Conservation (phyloP, 768 basidiomycete species). For the Suillus lakei region DNA sequence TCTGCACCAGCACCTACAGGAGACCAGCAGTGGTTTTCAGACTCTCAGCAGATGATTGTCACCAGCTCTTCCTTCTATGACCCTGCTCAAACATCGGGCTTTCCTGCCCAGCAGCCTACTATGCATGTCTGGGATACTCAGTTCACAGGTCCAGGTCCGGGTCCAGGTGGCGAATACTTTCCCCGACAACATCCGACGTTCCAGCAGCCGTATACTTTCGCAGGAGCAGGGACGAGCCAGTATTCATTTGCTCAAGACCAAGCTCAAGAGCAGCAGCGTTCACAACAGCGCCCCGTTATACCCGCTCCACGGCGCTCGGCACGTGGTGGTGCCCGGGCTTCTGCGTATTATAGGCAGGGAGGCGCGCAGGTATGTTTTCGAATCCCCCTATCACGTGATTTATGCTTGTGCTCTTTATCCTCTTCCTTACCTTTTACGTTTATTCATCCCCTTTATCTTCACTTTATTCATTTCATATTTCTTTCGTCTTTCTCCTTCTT, state of each 20-base stretch:
- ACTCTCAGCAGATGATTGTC: conserved; percentile 51
- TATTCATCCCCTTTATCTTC: background rate
- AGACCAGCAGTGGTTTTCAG: conserved; percentile 3
- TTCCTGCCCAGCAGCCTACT: conserved; percentile 48
- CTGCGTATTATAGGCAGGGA: background rate
- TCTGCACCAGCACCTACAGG: background rate
- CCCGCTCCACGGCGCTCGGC: conserved; percentile 24
- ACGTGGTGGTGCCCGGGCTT: background rate
- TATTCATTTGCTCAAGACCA: background rate
- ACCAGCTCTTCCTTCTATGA: conserved; percentile 60
- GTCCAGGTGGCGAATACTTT: background rate
- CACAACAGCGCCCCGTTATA: conserved; percentile 19
- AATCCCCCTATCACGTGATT: background rate
- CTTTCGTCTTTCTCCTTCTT: conserved; percentile 11
- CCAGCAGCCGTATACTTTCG: conserved; percentile 8
- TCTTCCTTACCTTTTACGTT: background rate
- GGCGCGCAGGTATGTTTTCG: background rate
- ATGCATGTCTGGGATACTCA: conserved; percentile 36
- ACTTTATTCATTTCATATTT: background rate
- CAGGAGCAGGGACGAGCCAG: background rate
- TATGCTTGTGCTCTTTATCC: background rate
- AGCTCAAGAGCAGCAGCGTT: conserved; percentile 5
- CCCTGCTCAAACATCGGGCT: conserved; percentile 41
- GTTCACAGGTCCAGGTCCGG: conserved; percentile 10
- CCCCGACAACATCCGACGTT: conserved; percentile 10